These are phyloP conservation scores for Candida yuanshanica DNA, from an alignment of 805 yeast genomes.

Conservation along the genomic window DNA sequence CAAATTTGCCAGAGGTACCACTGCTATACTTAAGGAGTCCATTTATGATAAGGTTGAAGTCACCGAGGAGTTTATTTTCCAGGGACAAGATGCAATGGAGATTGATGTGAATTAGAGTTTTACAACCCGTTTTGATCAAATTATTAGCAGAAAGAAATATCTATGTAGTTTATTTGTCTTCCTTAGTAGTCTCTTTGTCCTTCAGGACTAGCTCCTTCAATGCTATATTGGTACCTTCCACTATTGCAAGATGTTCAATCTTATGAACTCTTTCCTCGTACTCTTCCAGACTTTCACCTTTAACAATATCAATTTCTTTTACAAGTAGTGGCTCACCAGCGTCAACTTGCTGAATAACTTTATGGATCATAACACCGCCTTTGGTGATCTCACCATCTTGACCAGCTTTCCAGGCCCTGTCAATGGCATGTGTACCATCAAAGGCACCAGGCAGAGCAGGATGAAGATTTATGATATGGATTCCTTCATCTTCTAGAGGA, in stretches of 20 bases:
- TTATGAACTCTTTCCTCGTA: slow-evolving; percentile 82
- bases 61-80: slow-evolving; percentile 51
- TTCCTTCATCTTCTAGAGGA: slow-evolving; percentile 52
- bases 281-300: slow-evolving; percentile 70
- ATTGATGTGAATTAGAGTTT: slow-evolving; percentile 31
- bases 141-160: not conserved
- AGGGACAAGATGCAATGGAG: slow-evolving; percentile 42
- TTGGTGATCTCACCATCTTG: slow-evolving; percentile 68
- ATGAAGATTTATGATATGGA: slow-evolving; percentile 87
- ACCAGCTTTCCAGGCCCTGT: slow-evolving; percentile 93
- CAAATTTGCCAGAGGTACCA: slow-evolving; percentile 89
- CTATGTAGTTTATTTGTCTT: slow-evolving; percentile 4
- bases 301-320: slow-evolving; percentile 63
- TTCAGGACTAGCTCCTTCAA: slow-evolving; percentile 25
- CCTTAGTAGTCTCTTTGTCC: not conserved
- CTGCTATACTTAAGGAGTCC: slow-evolving; percentile 70
- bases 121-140: not conserved
- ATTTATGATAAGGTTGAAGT: slow-evolving; percentile 63
- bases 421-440: slow-evolving; percentile 96
- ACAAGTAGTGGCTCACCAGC: slow-evolving; percentile 87
- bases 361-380: slow-evolving; percentile 96
- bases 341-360: slow-evolving; percentile 94
- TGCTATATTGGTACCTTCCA: slow-evolving; percentile 77
- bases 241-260: slow-evolving; percentile 86
- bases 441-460: slow-evolving; percentile 97